Conservation (phyloP, 352 stramenopile genomes). For the Thraustochytrium sp. region DNA sequence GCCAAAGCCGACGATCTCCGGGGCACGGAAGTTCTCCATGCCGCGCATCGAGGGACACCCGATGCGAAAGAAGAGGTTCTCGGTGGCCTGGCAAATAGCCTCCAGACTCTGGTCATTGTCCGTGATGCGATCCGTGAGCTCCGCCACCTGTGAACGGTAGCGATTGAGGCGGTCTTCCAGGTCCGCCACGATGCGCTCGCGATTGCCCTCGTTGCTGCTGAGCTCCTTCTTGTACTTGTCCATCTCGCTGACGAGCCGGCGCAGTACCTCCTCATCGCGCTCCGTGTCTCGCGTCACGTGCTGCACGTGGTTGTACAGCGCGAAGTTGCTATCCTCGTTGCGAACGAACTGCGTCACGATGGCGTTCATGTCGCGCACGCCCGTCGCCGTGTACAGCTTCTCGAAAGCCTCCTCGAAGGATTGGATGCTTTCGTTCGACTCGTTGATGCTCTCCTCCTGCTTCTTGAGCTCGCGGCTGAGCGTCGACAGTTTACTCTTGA, state of each 20-base stretch:
- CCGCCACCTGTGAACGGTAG: conserved; percentile 68
- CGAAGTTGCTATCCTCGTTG: conserved; percentile 94
- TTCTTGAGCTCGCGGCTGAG: conserved; percentile 34
- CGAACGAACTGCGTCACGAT: conserved; percentile 84
- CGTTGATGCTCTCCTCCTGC: conserved; percentile 46
- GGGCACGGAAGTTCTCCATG: conserved; percentile 9
- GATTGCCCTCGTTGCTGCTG: conserved; percentile 72
- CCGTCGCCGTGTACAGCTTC: conserved; percentile 82
- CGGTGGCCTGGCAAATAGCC: conserved; percentile 68
- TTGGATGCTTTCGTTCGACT: conserved; percentile 70
- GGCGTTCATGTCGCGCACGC: conserved; percentile 82
- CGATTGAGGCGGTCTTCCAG: conserved; percentile 69
- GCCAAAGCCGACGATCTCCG: not conserved
- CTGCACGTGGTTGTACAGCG: conserved; percentile 88
- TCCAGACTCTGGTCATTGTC: conserved; percentile 76
- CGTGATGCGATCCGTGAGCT: conserved; percentile 74
- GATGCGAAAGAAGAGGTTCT: conserved; percentile 62
- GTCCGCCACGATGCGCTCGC: conserved; percentile 75
- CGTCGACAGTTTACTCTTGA: conserved; percentile 39
- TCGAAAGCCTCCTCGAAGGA: conserved; percentile 90
- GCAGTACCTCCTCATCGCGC: conserved; percentile 72
- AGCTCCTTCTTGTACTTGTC: conserved; percentile 70
- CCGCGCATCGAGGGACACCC: conserved; percentile 55
- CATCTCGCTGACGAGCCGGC: conserved; percentile 65
- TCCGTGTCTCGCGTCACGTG: conserved; percentile 86